Evolutionary conservation across 1,139 yeast genomes (phyloP), one percentile per base, ranked within the genome.

Genomic region (Candida mesenterica): DNA sequence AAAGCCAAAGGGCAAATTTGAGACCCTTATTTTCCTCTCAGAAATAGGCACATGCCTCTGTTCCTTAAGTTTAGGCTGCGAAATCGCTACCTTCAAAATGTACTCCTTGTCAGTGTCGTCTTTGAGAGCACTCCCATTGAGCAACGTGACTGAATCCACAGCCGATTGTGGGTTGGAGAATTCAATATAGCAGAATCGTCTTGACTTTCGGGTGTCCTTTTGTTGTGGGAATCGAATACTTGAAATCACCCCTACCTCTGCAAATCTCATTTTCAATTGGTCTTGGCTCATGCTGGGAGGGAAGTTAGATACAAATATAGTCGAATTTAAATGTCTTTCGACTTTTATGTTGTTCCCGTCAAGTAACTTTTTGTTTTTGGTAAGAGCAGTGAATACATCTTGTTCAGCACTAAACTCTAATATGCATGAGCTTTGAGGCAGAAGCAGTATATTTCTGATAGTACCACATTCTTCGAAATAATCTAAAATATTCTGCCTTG

Each of bases 161-260:
- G 94, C 89, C 22, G 61, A 63, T 6, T 63, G 63, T 0, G 72
- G 41, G 10, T 65, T 55, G 0, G 62, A 47, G 45, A 62, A 79
- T 49, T 87, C 95, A 10, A 85, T 68, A 49, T 87, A 88, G 42
- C 95, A 86, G 52, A 88, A 88, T 24, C 95, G 57, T 39, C 95
- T 68, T 15, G 70, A 71, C 4, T 39, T 41, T 4, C 75, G 57
- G 44, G 78, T 74, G 32, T 64, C 69, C 28, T 71, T 70, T 42
- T 82, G 74, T 0, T 84, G 75, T 0, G 96, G 96, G 29, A 86
- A 66, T 34, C 96, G 62, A 1, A 82, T 61, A 38, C 78, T 75
- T 5, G 79, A 47, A 1, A 81, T 56, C 0, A 57, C 54, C 0
- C 87, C 87, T 33, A 54, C 55, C 4, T 56, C 37, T 0, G 53